These are phyloP conservation scores for Zygnema circumcarinatum DNA, from an alignment of 139 green algal species.

Conservation along the genomic window DNA sequence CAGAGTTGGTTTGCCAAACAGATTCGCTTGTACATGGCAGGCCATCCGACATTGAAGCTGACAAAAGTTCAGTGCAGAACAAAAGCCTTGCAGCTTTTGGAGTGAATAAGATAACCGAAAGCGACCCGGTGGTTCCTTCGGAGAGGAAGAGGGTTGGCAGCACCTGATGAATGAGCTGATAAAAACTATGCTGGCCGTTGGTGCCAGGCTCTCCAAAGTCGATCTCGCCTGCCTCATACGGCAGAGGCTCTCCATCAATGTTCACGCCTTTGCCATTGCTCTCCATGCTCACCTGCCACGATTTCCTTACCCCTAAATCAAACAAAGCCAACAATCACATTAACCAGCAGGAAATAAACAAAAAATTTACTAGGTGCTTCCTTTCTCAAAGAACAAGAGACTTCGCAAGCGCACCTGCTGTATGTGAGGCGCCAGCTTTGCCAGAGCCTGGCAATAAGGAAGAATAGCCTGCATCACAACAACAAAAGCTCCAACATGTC, in stretches of 20 bases:
- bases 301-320: conserved; percentile 7
- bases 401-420: conserved; percentile 73
- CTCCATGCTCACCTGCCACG: conserved; percentile 97
- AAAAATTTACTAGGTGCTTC: too few species aligned
- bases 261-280: conserved; percentile 97
- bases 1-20: too few species aligned
- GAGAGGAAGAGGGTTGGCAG: too few species aligned
- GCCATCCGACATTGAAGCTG: too few species aligned
- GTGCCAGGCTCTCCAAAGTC: conserved; percentile 99
- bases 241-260: conserved; percentile 84
- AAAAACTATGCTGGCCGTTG: conserved; percentile 99
- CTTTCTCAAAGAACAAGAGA: conserved; percentile 16
- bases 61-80: too few species aligned
- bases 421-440: conserved; percentile 97
- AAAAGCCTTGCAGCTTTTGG: too few species aligned
- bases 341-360: neutral
- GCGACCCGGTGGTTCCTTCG: too few species aligned
- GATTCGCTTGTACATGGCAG: too few species aligned
- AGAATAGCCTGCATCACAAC: conserved; percentile 83
- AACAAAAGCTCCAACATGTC: conserved; percentile 11
- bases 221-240: conserved; percentile 89
- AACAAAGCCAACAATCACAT: too few species aligned
- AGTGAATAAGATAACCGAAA: too few species aligned
- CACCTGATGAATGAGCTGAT: conserved; percentile 98
- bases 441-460: conserved; percentile 94